Evolutionary conservation across 768 basidiomycete genomes (phyloP).

Genomic region (Lentinula raphanica): DNA sequence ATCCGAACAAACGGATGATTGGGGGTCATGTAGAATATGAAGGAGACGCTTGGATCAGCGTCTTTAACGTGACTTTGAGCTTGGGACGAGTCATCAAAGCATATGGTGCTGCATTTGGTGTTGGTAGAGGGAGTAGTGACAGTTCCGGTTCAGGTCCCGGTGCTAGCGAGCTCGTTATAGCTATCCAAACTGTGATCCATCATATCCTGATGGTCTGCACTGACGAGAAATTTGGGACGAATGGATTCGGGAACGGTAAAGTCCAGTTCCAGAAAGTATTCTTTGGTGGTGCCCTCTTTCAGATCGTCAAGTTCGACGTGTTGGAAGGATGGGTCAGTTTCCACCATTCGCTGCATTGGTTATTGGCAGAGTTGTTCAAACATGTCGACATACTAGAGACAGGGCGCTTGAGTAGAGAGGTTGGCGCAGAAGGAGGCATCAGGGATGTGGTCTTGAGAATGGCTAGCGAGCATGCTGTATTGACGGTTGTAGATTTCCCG

Average conservation of each 20-base stretch:
- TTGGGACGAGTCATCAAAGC: slow-evolving; percentile 85
- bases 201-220: slow-evolving; percentile 72
- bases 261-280: slow-evolving; percentile 60
- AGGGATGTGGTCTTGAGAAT: slow-evolving; percentile 57
- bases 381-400: slow-evolving; percentile 66
- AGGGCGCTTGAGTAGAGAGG: slow-evolving; percentile 38
- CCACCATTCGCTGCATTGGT: slow-evolving; percentile 89
- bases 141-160: slow-evolving; percentile 33
- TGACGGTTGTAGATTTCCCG: slow-evolving; percentile 84
- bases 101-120: slow-evolving; percentile 69
- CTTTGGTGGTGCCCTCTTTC: slow-evolving; percentile 56
- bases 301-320: slow-evolving; percentile 75
- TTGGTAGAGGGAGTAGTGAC: not conserved
- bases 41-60: slow-evolving; percentile 93
- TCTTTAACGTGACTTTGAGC: slow-evolving; percentile 92
- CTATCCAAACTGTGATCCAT: slow-evolving; percentile 64
- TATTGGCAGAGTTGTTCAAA: slow-evolving; percentile 84
- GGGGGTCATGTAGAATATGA: slow-evolving; percentile 92
- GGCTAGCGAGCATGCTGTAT: slow-evolving; percentile 60
- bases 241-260: slow-evolving; percentile 57
- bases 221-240: slow-evolving; percentile 59
- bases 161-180: slow-evolving; percentile 53
- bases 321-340: slow-evolving; percentile 83
- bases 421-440: slow-evolving; percentile 46
- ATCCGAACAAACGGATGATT: slow-evolving; percentile 81